Evolutionary conservation across 257 asterid genomes (phyloP).

Genomic region (Cinchona pubescens): DNA sequence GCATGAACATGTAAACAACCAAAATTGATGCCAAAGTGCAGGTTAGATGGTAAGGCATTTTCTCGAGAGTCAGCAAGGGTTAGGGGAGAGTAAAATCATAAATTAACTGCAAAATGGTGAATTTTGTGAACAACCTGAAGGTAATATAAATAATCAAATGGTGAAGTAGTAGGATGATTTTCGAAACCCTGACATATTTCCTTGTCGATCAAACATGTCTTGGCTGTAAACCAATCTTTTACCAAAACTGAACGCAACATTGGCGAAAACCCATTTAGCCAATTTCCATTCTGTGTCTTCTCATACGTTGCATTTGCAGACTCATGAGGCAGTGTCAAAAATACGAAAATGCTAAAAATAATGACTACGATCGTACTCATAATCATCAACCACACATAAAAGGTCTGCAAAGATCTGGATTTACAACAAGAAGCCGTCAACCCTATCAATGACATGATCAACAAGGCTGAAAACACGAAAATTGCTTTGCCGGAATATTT

Average conservation of each 20-base stretch:
- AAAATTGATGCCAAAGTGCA: too few relatives aligned
- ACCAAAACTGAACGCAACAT: slow-evolving; percentile 20
- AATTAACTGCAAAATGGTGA: not conserved
- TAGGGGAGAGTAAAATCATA: too few relatives aligned
- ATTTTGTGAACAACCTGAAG: slow-evolving; percentile 14
- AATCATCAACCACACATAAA: slow-evolving; percentile 18
- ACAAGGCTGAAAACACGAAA: slow-evolving; percentile 14
- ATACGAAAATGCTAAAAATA: slow-evolving; percentile 13
- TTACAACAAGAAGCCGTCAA: slow-evolving; percentile 15
- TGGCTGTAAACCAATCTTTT: slow-evolving; percentile 14
- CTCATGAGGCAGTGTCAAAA: slow-evolving; percentile 18
- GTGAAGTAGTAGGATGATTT: slow-evolving; percentile 1
- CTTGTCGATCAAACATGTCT: slow-evolving; percentile 16
- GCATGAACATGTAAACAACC: not conserved
- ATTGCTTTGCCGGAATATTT: not conserved
- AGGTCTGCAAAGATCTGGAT: slow-evolving; percentile 13
- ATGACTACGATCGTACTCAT: slow-evolving; percentile 11
- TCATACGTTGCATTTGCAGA: slow-evolving; percentile 12
- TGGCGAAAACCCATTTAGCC: slow-evolving; percentile 26
- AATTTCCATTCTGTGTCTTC: slow-evolving; percentile 18
- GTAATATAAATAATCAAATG: slow-evolving; percentile 14
- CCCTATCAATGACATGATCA: slow-evolving; percentile 20
- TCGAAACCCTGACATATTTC: slow-evolving; percentile 16
- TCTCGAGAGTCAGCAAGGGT: too few relatives aligned
- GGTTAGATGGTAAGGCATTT: too few relatives aligned